Base-by-base conservation (phyloP, 176 grass and related monocot species). In the Aegilops sharonensis region DNA sequence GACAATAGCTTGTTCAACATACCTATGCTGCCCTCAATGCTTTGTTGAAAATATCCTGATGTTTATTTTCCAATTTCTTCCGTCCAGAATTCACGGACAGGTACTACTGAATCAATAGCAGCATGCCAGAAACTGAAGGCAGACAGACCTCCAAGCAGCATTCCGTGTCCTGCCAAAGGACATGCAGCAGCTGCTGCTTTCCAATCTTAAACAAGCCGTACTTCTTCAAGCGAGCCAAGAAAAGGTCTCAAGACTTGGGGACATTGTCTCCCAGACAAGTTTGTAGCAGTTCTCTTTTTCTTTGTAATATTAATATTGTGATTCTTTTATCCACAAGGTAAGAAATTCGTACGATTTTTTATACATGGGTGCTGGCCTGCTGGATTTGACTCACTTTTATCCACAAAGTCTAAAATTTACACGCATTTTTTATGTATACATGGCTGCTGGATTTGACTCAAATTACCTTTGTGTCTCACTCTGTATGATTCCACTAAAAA, bases 161-260 rank as follows among this genome's bases (percentile, higher is more conserved):
- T 99, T 92, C 76, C 65, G 69, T 83, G 90, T 91, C 68, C 97
- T 99, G 48, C 94, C 97, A 18, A 94, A 96, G 82, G 97, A 99
- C 83, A 90, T 91, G 81, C 97, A 99, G 83, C 94, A 94, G 56
- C 87, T 96, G 48, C 61, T 99, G 45, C 86, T 99, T 54, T 99
- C 92, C 34, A 96, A 94, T 80, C 90, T 94, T 70, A 90, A 94
- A 91, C 94, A 90, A 82, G 87, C 92, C 64, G 72, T 87, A 78
- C 94, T 98, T 68, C 88, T 98, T 80, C 83, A 93, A 90, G 69
- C 31, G 36, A 90, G 72, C 81, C 66, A 86, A 68, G 89, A 91
- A 85, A 89, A 89, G 20, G 68, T 23, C 79, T 68, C 71, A 57
- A 68, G 63, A 30, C 31, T 45, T 9, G 42, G 87, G 64, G 64